Conservation (phyloP, 768 basidiomycete genomes). For the Tricholoma bakamatsutake region DNA sequence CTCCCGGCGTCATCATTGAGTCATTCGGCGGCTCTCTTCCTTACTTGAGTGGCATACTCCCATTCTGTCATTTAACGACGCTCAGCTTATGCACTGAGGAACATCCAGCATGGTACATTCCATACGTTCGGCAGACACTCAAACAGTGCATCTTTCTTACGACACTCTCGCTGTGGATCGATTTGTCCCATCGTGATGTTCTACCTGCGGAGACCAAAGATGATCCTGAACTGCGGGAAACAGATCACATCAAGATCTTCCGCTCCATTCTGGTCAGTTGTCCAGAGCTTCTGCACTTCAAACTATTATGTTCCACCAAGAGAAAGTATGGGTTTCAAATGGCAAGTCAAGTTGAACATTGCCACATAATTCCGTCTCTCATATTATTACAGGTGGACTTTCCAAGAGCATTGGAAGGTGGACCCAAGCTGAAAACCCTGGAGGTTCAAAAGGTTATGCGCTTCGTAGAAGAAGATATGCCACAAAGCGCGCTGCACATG, state of each 20-base stretch:
- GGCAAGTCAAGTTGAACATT: constrained; percentile 6
- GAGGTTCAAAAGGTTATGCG: constrained; percentile 15
- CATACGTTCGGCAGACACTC: constrained; percentile 13
- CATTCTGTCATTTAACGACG: constrained; percentile 10
- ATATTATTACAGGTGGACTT: constrained; percentile 11
- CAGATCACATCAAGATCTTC: constrained; percentile 16
- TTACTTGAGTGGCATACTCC: constrained; percentile 10
- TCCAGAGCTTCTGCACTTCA: constrained; percentile 13
- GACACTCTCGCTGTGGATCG: constrained; percentile 15
- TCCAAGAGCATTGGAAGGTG: constrained; percentile 13
- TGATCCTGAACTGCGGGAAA: constrained; percentile 10
- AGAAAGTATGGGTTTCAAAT: constrained; percentile 14
- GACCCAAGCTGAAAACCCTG: constrained; percentile 12
- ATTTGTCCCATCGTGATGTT: constrained; percentile 11
- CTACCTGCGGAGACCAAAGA: constrained; percentile 4
- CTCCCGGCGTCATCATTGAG: constrained; percentile 7
- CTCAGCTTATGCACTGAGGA: constrained; percentile 15
- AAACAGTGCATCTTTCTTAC: constrained; percentile 8
- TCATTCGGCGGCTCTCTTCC: constrained; percentile 16
- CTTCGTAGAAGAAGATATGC: constrained; percentile 13
- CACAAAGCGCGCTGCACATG: constrained; percentile 10
- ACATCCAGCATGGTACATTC: constrained; percentile 14
- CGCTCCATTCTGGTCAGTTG: constrained; percentile 13
- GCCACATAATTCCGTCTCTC: not conserved
- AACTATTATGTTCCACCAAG: constrained; percentile 16